Conservation (phyloP, 1,139 yeast genomes). For the Blastobotrys persicus region DNA sequence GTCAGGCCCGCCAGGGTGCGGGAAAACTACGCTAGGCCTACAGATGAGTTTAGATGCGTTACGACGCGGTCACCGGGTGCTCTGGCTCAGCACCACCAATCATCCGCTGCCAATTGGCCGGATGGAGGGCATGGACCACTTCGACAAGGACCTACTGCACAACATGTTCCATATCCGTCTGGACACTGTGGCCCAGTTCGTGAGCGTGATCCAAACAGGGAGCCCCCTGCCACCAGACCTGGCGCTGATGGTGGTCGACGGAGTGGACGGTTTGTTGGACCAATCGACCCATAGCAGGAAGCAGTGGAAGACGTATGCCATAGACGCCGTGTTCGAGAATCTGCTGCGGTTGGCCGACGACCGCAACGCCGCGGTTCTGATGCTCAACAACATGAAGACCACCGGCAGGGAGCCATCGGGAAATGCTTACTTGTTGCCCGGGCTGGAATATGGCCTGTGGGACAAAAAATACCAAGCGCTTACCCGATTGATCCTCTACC, state of each 20-base stretch:
- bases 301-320: background rate
- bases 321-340: slow-evolving; percentile 7
- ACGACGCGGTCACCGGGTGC: slow-evolving; percentile 19
- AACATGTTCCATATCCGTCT: slow-evolving; percentile 15
- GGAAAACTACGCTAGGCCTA: slow-evolving; percentile 80
- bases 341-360: slow-evolving; percentile 6
- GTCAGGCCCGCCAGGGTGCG: slow-evolving; percentile 85
- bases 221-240: slow-evolving; percentile 9
- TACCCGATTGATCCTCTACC: slow-evolving; percentile 18
- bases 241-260: slow-evolving; percentile 16
- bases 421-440: slow-evolving; percentile 17
- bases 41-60: slow-evolving; percentile 67
- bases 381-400: slow-evolving; percentile 18
- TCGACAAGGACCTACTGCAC: slow-evolving; percentile 8
- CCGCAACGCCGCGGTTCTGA: slow-evolving; percentile 15
- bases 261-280: slow-evolving; percentile 6
- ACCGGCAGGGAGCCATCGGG: slow-evolving; percentile 10
- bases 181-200: slow-evolving; percentile 16
- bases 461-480: slow-evolving; percentile 13
- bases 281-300: background rate
- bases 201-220: slow-evolving; percentile 14
- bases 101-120: slow-evolving; percentile 18
- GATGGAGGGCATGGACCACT: slow-evolving; percentile 12
- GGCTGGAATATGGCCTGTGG: slow-evolving; percentile 23
- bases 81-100: slow-evolving; percentile 23